Evolutionary conservation across 306 rosid genomes (phyloP), one percentile per base, ranked within the genome.

Genomic region (Quercus rubra): DNA sequence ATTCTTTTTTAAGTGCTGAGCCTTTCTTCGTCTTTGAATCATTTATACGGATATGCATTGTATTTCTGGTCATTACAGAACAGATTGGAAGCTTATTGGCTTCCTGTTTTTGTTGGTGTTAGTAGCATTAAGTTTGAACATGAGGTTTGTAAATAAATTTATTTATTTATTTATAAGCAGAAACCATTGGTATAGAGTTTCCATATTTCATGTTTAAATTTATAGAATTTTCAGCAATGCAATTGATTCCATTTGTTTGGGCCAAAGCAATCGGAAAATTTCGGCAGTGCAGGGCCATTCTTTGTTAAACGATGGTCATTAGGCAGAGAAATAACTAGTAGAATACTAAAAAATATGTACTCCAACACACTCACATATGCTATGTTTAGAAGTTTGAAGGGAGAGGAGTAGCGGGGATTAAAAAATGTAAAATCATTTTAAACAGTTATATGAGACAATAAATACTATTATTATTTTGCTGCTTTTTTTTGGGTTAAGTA

Each of bases 131-230:
- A 20, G 67, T 79, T 55, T 73, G 27, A 77, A 77, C 5, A 33
- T 51, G 81, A 13, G 78, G 88, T 49, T 80, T 88, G 90, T 90
- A 85, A 43, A 77, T 85, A 77, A 74, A 3, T 28, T 28, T 28
- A 28, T 73, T 20, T 59, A 21, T n/a, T 70, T 35, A 69, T 35
- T 55, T 33, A 61, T 62, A 81, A 80, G 66, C 59, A 70, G 68
- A 81, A 46, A 51, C 43, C 73, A 62, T 46, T 78, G 27, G 14
- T 66, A n/a, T 76, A 38, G 35, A 27, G 64, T 70, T 79, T 73
- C 51, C 77, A 55, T 33, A 70, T 35, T 72, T 38, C 31, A 30
- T 27, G 2, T 41, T 64, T 1, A 63, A 21, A 21, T 18, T 43
- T 12, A 70, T 18, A 49, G 17, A 49, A 3, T 49, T 49, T 49